Evolutionary conservation across 2,329 filamentous ascomycete genomes (phyloP), one percentile per base, ranked within the genome.

Genomic region (Epichloe hybrida): DNA sequence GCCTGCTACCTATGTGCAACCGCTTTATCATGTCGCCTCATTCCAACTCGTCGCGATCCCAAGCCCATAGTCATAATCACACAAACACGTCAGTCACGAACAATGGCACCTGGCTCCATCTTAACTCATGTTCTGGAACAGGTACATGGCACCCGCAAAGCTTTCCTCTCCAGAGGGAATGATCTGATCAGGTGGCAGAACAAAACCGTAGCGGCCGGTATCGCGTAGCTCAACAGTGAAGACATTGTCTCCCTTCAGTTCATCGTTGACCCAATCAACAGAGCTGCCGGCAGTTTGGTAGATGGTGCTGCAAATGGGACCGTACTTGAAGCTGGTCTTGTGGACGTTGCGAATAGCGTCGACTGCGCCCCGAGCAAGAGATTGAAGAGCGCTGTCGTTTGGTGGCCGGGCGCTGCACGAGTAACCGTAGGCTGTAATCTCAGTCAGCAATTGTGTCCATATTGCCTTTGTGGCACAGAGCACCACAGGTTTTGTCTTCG

Each of bases 301-400:
- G 55, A 84, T 79, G 34, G 78, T 82, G 41, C 65, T 65, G 63
- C 81, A 84, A 54, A 79, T 75, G 2, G 77, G 73, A 0, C 76
- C 74, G 44, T 73, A 68, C 13, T 60, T 48, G 57, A 70, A 74
- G 3, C 51, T 50, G 9, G 63, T 62, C 23, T 70, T 70, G 50
- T 72, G 64, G 15, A 71, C 64, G 1, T 59, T 57, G 21, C 58
- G 64, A 58, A 84, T 76, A 21, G 78, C 79, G 2, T 70, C 66
- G 15, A 73, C 72, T 5, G 72, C 69, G 6, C 69, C 70, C 13
- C 60, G 58, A 3, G 76, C 74, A 0, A 84, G 69, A 1, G 63
- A 60, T 56, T 73, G 68, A 53, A 79, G 72, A 49, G 72, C 66
- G 7, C 67, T 60, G 50, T 76, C 65, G 53, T 78, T 74, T 48